Percentiles rank a stretch among this genome's conserved stretches.
phyloP scores from a whole-genome alignment of 106 monocot species.

The Narthecium ossifragum region DNA sequence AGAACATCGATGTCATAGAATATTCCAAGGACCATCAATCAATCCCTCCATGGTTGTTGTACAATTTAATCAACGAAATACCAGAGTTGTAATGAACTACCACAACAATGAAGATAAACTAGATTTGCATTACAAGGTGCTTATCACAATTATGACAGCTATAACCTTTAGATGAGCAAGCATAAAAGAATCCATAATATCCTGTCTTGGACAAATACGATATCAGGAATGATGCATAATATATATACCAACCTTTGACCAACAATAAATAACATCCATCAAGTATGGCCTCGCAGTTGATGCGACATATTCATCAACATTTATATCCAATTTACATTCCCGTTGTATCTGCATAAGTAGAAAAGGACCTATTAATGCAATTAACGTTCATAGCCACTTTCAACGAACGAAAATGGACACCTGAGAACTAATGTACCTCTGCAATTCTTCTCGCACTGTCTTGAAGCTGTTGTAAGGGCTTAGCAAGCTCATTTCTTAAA shows the following conservation, averaged over 20 bases:
- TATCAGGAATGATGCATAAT: not conserved
- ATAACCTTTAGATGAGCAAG: too few relatives aligned
- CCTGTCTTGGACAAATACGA: too few relatives aligned
- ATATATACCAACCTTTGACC: constrained; percentile 75
- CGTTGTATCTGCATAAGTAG: constrained; percentile 68
- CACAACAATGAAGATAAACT: too few relatives aligned
- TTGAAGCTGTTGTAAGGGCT: constrained; percentile 89
- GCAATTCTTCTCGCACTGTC: constrained; percentile 95
- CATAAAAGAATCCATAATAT: too few relatives aligned
- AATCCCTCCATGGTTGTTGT: too few relatives aligned
- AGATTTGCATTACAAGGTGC: too few relatives aligned
- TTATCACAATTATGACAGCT: too few relatives aligned
- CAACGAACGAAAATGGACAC: constrained; percentile 5
- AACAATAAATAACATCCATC: constrained; percentile 99
- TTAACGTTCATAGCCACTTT: not conserved
- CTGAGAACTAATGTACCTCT: constrained; percentile 46
- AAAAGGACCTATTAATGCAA: not conserved
- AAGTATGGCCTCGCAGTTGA: constrained; percentile 80
- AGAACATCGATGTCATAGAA: too few relatives aligned
- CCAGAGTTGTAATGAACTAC: too few relatives aligned
- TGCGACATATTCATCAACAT: constrained; percentile 98
- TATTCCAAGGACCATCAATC: too few relatives aligned
- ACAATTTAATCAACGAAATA: too few relatives aligned
- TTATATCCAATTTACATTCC: constrained; percentile 91
- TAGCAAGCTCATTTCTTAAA: constrained; percentile 80